These are phyloP conservation scores for Neurospora crassa DNA, from an alignment of 2,329 filamentous ascomycete species.

Conservation along the genomic window DNA sequence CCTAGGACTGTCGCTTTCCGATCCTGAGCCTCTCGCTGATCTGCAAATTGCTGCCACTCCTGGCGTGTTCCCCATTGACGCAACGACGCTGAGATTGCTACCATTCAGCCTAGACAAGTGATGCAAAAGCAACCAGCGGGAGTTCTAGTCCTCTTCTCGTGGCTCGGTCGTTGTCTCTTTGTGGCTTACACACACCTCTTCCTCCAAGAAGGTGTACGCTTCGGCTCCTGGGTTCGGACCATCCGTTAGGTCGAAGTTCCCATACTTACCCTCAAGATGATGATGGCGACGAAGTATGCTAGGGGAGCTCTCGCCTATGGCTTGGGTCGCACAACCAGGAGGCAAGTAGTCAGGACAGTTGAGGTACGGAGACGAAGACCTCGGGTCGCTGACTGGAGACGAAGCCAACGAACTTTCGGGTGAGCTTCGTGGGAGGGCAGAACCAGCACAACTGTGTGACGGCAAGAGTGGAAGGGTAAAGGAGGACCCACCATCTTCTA, in stretches of 20 bases:
- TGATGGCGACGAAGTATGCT: constrained; percentile 20
- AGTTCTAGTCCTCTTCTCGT: background rate
- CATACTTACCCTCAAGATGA: constrained; percentile 43
- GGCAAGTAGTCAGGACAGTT: constrained; percentile 26
- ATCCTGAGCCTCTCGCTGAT: background rate
- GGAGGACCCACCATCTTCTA: constrained; percentile 91
- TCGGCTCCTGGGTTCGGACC: constrained; percentile 12
- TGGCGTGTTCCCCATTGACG: background rate
- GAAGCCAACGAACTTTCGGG: constrained; percentile 23
- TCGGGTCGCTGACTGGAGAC: constrained; percentile 24
- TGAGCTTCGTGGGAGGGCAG: constrained; percentile 24
- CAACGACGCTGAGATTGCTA: background rate
- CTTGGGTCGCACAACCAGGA: constrained; percentile 10
- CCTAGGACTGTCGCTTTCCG: constrained; percentile 8
- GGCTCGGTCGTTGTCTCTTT: constrained; percentile 1
- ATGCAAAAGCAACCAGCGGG: background rate
- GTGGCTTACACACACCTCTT: background rate
- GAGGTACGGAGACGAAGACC: constrained; percentile 34
- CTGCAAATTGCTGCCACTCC: background rate
- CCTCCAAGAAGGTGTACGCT: background rate
- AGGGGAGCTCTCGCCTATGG: background rate
- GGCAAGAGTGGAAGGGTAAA: constrained; percentile 27
- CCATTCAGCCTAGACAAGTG: background rate
- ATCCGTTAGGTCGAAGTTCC: constrained; percentile 13
- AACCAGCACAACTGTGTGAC: constrained; percentile 35